Evolutionary conservation across 352 stramenopile species (phyloP), one percentile per base, ranked within the genome.

Genomic region (Thalassiosira mediterranea): DNA sequence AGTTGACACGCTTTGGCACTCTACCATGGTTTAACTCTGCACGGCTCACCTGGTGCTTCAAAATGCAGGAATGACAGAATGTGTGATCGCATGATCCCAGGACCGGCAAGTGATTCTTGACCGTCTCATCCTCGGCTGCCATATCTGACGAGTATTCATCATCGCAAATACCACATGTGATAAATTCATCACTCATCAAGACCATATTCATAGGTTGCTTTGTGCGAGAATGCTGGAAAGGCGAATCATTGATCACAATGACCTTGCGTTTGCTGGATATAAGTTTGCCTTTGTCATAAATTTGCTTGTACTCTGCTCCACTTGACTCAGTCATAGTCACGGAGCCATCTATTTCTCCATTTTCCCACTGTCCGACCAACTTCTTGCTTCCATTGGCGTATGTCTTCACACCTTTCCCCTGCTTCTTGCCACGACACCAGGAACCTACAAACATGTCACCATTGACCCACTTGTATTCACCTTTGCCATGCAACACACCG

Each of bases 41-140:
- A 15, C 15, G 37, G 15, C 8, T 15, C 8, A 15, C 37, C 15
- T 44, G 37, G 8, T 15, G 8, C 37, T 44, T 15, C 37, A 44
- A 44, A 7, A 11, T 44, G 23, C 52, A 61, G 2, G 23, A 23
- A 26, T 46, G 52, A n/a, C 52, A 61, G 25, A 38, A 61, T 17
- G 34, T 28, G 31, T 61, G 52, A 2, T 28, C 52, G 23, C 52
- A 61, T n/a, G 52, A 61, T 21, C 52, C 52, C 26, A 61, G 19
- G 52, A 61, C 28, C 1, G 52, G 52, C 11, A 61, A 46, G 19
- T 44, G 8, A 4, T 44, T 13, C 31, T 28, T 28, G n/a, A 17
- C 23, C 17, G 0, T 48, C 19, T 2, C 11, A 61, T 61, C 13
- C 23, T 13, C 40, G 3, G 19, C 25, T 0, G 26, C 23, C 52